A percentile compares a stretch with the other conserved stretches of the same genome.
Evolutionary conservation across 108 stramenopile species (phyloP).

Genomic region (Fragilariopsis cylindrus): DNA sequence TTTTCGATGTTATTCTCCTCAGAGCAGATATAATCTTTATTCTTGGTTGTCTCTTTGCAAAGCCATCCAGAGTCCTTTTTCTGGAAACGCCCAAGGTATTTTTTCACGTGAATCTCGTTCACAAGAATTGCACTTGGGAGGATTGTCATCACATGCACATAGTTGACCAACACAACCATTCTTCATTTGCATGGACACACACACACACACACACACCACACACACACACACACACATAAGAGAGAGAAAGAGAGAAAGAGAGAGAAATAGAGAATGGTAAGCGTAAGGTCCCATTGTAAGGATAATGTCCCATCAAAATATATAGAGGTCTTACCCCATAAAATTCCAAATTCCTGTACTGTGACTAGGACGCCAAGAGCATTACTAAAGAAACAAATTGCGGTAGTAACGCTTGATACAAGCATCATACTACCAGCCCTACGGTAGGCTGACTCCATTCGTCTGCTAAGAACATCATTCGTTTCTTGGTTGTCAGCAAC

Average conservation of each 20-base stretch:
- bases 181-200: neutral
- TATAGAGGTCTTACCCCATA: slow-evolving; percentile 13
- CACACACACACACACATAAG: too few relatives aligned
- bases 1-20: too few relatives aligned
- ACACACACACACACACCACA: too few relatives aligned
- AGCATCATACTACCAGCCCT: slow-evolving; percentile 21
- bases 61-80: too few relatives aligned
- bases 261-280: neutral
- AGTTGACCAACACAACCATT: slow-evolving; percentile 18
- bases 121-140: slow-evolving; percentile 19
- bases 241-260: neutral
- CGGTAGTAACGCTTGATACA: slow-evolving; percentile 17
- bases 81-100: too few relatives aligned
- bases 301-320: neutral
- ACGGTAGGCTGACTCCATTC: slow-evolving; percentile 5
- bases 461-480: neutral
- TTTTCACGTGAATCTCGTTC: slow-evolving; percentile 12
- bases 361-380: slow-evolving; percentile 11
- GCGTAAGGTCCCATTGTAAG: neutral
- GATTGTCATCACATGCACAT: slow-evolving; percentile 24
- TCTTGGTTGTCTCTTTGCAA: too few relatives aligned
- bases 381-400: slow-evolving; percentile 23
- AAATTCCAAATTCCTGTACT: slow-evolving; percentile 20
- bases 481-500: neutral
- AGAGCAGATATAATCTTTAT: too few relatives aligned